A percentile compares a stretch with the other conserved stretches of the same genome.
Evolutionary conservation across 2,329 filamentous ascomycete genomes (phyloP).

Genomic region (Clonostachys rosea): DNA sequence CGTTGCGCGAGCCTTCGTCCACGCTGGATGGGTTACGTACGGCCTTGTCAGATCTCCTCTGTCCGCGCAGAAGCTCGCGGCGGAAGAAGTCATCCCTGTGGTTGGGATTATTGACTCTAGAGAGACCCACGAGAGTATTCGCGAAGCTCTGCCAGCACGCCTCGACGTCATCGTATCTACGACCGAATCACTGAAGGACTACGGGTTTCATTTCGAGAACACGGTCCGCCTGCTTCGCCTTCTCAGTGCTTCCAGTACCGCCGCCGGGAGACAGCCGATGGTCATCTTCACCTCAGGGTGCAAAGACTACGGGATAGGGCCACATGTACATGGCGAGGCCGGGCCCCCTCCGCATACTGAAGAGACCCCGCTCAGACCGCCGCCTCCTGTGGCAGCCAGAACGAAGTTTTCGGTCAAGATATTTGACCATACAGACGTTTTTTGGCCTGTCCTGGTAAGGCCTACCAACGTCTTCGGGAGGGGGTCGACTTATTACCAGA

Average conservation of each 20-base stretch:
- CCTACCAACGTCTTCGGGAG: slow-evolving; percentile 42
- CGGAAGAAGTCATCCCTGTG: not conserved
- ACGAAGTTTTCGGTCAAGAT: slow-evolving; percentile 21
- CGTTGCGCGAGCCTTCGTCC: slow-evolving; percentile 35
- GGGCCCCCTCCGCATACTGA: slow-evolving; percentile 35
- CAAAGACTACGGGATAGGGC: slow-evolving; percentile 38
- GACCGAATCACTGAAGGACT: slow-evolving; percentile 32
- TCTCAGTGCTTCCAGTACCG: slow-evolving; percentile 14
- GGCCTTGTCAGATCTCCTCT: not conserved
- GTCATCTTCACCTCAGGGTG: slow-evolving; percentile 42
- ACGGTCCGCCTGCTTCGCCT: not conserved
- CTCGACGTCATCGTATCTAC: slow-evolving; percentile 36
- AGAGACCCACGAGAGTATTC: not conserved
- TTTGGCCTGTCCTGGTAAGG: slow-evolving; percentile 34
- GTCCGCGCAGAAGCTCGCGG: not conserved
- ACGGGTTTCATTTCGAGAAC: slow-evolving; percentile 18
- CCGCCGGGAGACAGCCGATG: slow-evolving; percentile 24
- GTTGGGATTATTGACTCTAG: not conserved
- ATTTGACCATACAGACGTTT: slow-evolving; percentile 24
- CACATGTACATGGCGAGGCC: slow-evolving; percentile 21
- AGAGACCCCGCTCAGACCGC: slow-evolving; percentile 23
- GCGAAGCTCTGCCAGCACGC: not conserved
- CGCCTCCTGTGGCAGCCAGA: slow-evolving; percentile 18
- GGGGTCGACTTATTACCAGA: slow-evolving; percentile 35
- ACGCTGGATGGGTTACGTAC: slow-evolving; percentile 3